A percentile compares a stretch with the other conserved stretches of the same genome.
Evolutionary conservation across 805 yeast genomes (phyloP).

Genomic region (Hanseniaspora osmophila): DNA sequence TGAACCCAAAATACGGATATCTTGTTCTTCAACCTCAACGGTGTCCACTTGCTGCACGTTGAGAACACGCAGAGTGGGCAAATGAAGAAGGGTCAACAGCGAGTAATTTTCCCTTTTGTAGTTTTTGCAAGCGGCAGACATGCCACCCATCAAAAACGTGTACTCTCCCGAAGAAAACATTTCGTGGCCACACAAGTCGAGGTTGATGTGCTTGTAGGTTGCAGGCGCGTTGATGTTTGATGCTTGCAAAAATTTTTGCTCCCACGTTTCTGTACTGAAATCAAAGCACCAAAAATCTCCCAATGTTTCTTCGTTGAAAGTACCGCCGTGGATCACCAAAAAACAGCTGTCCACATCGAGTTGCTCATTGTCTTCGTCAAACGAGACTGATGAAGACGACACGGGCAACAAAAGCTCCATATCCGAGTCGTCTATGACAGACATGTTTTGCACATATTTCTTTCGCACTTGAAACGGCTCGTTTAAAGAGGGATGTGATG

Average conservation of each 20-base stretch:
- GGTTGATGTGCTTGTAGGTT: not conserved
- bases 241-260: conserved; percentile 8
- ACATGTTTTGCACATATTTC: too few relatives aligned
- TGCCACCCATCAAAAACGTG: conserved; percentile 10
- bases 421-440: too few relatives aligned
- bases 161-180: conserved; percentile 10
- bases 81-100: not conserved
- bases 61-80: not conserved
- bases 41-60: not conserved
- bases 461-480: too few relatives aligned
- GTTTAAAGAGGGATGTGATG: too few relatives aligned
- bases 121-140: not conserved
- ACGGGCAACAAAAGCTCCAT: too few relatives aligned
- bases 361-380: not conserved
- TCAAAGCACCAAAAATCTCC: conserved; percentile 42
- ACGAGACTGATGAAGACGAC: too few relatives aligned
- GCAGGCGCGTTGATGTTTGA: conserved; percentile 8
- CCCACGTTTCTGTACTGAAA: conserved; percentile 31
- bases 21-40: not conserved
- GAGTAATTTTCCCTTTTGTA: not conserved
- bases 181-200: conserved; percentile 6
- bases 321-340: conserved; percentile 27
- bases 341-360: conserved; percentile 5
- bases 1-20: not conserved
- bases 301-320: conserved; percentile 20